Percentiles rank a stretch among this genome's conserved stretches.
These are phyloP conservation scores for Rhododendron williamsianum DNA, from an alignment of 148 eudicot genomes.

Conservation along the genomic window DNA sequence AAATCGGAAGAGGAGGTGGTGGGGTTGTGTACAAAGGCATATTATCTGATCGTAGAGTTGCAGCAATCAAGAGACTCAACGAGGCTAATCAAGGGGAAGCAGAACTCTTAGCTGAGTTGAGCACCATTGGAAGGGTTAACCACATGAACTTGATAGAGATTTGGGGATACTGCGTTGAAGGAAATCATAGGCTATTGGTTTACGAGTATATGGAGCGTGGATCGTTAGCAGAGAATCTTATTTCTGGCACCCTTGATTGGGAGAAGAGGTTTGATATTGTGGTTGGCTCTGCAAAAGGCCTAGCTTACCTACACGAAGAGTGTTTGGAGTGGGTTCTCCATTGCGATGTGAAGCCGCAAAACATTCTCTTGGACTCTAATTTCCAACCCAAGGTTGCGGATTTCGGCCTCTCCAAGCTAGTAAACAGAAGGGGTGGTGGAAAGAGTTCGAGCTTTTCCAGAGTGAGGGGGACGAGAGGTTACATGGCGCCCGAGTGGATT, in stretches of 20 bases:
- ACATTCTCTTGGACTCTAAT: constrained; percentile 16
- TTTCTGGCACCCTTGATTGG: neutral
- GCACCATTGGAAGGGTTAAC: constrained; percentile 17
- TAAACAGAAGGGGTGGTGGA: neutral
- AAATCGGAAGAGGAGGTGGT: constrained; percentile 29
- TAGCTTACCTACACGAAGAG: constrained; percentile 20
- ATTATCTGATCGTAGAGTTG: constrained; percentile 13
- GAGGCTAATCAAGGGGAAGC: constrained; percentile 23
- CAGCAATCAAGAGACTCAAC: constrained; percentile 20
- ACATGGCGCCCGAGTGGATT: constrained; percentile 9
- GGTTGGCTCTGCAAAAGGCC: constrained; percentile 12
- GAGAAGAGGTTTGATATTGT: constrained; percentile 12
- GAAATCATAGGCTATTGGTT: constrained; percentile 12
- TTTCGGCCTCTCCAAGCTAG: constrained; percentile 18
- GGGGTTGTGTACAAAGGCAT: constrained; percentile 13
- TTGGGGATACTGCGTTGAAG: constrained; percentile 15
- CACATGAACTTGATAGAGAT: constrained; percentile 26
- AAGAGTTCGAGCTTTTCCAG: neutral
- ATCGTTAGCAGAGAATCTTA: constrained; percentile 9
- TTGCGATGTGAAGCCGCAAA: constrained; percentile 19
- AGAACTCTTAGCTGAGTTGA: constrained; percentile 14
- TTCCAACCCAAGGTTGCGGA: constrained; percentile 18
- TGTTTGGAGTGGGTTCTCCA: constrained; percentile 26
- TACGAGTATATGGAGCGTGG: constrained; percentile 16
- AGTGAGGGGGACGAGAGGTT: constrained; percentile 8